phyloP scores from a whole-genome alignment of 306 rosid genomes.

The Dalbergia cultrata region DNA sequence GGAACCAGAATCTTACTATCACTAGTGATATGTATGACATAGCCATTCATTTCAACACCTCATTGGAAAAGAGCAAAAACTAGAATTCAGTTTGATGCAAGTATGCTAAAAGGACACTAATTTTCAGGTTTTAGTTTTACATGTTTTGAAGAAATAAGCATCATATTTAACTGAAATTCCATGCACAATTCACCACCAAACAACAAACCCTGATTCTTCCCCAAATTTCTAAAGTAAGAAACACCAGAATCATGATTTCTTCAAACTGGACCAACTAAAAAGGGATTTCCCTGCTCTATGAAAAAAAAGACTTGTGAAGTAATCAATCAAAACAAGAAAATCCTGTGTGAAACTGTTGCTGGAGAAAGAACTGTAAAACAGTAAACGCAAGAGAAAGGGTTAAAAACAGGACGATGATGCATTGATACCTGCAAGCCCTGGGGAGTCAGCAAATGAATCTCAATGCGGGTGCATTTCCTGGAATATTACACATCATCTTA shows the following conservation, averaged over 20 bases:
- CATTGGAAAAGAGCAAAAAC: neutral
- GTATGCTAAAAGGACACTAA: neutral
- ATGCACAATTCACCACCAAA: too few species aligned
- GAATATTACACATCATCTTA: neutral
- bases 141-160: neutral
- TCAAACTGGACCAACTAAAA: too few species aligned
- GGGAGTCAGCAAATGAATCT: slow-evolving; percentile 87
- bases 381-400: neutral
- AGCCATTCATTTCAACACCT: slow-evolving; percentile 25
- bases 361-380: neutral
- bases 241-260: neutral
- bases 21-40: neutral
- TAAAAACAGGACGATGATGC: too few species aligned
- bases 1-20: neutral
- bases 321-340: neutral
- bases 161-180: too few species aligned
- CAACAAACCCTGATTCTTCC: neutral
- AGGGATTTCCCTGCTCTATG: too few species aligned
- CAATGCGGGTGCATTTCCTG: slow-evolving; percentile 99
- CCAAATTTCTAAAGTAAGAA: neutral
- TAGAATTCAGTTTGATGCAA: neutral
- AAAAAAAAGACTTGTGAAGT: neutral
- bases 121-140: neutral
- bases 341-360: neutral
- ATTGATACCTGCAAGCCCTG: slow-evolving; percentile 98